Evolutionary conservation across 2,329 filamentous ascomycete genomes (phyloP).

Genomic region (Venturia pyrina): DNA sequence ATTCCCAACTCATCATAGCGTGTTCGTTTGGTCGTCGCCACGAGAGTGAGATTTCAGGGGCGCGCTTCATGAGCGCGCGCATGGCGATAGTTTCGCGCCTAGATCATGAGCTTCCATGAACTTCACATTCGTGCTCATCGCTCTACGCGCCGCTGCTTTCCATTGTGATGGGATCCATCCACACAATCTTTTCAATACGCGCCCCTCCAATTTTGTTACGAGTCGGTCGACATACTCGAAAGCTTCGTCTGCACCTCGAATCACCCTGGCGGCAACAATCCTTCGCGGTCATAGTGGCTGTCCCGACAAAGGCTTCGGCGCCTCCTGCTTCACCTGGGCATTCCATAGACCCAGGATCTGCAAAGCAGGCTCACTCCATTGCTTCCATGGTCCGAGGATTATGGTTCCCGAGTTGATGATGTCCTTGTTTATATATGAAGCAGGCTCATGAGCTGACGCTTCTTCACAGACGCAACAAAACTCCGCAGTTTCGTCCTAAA

Average conservation of each 20-base stretch:
- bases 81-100: neutral
- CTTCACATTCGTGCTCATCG: neutral
- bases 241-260: neutral
- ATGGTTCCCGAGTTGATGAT: neutral
- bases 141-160: neutral
- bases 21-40: neutral
- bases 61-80: neutral
- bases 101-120: neutral
- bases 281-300: neutral
- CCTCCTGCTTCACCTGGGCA: neutral
- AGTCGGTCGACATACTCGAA: neutral
- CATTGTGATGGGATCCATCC: neutral
- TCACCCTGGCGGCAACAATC: neutral
- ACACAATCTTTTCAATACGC: neutral
- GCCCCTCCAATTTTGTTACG: neutral
- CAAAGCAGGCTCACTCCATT: neutral
- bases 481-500: neutral
- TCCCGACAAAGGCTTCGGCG: neutral
- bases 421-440: neutral
- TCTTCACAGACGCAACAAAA: neutral
- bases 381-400: neutral
- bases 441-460: neutral
- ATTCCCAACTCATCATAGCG: neutral
- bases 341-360: neutral
- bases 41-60: neutral